Percentiles rank a stretch among this genome's conserved stretches.
Evolutionary conservation across 2,329 filamentous ascomycete species (phyloP).

Genomic region (Fusarium compactum): DNA sequence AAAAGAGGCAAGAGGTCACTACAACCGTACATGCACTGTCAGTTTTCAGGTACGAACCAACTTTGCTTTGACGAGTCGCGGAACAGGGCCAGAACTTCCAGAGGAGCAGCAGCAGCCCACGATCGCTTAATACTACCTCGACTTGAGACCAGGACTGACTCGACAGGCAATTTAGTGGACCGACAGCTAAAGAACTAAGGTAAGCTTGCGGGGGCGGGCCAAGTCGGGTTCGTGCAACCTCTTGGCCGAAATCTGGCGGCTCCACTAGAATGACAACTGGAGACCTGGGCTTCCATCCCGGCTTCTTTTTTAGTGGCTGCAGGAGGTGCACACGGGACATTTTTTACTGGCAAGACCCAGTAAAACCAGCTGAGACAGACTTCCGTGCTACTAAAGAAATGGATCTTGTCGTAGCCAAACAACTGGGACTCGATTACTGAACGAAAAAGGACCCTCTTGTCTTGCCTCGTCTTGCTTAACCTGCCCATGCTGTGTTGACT

Average conservation of each 20-base stretch:
- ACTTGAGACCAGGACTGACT: conserved; percentile 37
- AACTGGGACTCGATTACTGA: background rate
- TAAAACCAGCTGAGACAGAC: background rate
- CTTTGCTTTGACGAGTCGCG: conserved; percentile 15
- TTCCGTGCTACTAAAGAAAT: background rate
- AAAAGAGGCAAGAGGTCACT: background rate
- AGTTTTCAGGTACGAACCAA: background rate
- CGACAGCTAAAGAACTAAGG: conserved; percentile 13
- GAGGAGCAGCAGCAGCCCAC: conserved; percentile 26
- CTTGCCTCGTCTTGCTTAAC: background rate
- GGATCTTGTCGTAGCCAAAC: background rate
- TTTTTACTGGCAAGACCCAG: background rate
- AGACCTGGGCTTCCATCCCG: conserved; percentile 13
- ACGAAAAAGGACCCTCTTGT: background rate
- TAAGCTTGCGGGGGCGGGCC: conserved; percentile 48
- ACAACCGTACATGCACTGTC: background rate
- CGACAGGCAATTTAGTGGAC: conserved; percentile 40
- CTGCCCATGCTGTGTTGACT: background rate
- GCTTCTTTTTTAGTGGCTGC: conserved; percentile 22
- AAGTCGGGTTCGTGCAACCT: conserved; percentile 34
- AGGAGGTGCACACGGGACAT: conserved; percentile 8
- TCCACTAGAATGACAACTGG: conserved; percentile 16
- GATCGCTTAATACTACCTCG: conserved; percentile 44
- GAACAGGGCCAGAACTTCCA: conserved; percentile 9
- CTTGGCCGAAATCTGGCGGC: conserved; percentile 7